Base-by-base conservation (phyloP, 148 eudicot genomes). In the Limonium bicolor region DNA sequence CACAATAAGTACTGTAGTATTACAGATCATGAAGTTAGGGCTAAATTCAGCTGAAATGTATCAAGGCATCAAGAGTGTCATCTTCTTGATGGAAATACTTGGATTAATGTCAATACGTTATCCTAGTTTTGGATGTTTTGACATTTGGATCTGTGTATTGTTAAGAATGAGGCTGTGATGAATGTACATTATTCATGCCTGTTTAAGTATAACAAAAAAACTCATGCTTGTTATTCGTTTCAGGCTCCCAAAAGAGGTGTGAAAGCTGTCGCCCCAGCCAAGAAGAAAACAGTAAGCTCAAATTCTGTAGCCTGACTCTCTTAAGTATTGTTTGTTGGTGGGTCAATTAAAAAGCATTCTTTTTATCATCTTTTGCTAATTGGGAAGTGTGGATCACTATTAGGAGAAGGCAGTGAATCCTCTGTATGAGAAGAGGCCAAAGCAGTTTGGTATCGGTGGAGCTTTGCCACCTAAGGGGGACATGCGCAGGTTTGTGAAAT, bases 401-500 rank as follows among this genome's bases (percentile, higher is more conserved):
- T 21, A 67, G 63, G 75, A 65, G 52, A 74, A 74, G 54, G 67
- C 55, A 16, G 72, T 49, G 27, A 74, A 74, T 39, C 80, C 80
- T 1, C 59, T 74, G 11, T 74, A 61, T 24, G 80, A 74, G 69
- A 74, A 74, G 48, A 48, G 80, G 7, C 66, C 76, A 1, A 69
- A 74, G 68, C 75, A 69, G 63, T 74, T 74, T 33, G 80, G 80
- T 6, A 73, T 73, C 22, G 80, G 80, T 20, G 80, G 80, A 21
- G 80, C 80, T 0, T 51, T 74, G 34, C 80, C 80, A 17, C 80
- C 80, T 36, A 70, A 74, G 64, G 69, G 55, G 54, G 75, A 74
- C 55, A 61, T 74, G 46, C 60, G 54, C 46, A 24, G 80, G 2
- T 74, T 74, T 36, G 76, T 74, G 33, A 69, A 56, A 47, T 74